These are phyloP conservation scores for Mrakia hoshinonis DNA, from an alignment of 768 basidiomycete species.

Conservation along the genomic window DNA sequence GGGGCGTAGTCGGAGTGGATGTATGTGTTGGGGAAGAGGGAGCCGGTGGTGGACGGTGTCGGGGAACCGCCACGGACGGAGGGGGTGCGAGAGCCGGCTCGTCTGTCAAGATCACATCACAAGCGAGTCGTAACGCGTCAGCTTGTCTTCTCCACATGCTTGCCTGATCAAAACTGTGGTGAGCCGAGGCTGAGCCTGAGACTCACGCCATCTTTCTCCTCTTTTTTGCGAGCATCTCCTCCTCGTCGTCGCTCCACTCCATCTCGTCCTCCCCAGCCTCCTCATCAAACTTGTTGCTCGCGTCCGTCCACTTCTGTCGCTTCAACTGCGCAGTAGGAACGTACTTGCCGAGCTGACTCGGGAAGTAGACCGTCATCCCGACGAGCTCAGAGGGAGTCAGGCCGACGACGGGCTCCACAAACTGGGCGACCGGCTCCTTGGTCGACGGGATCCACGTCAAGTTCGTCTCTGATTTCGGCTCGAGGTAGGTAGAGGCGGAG, in stretches of 20 bases:
- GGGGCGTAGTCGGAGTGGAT: conserved; percentile 19
- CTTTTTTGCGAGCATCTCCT: conserved; percentile 24
- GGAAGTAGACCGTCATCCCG: conserved; percentile 21
- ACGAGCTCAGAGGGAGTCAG: conserved; percentile 12
- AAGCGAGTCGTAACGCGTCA: too few species aligned
- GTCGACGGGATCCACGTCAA: neutral
- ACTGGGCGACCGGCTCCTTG: conserved; percentile 1
- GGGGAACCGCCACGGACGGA: conserved; percentile 20
- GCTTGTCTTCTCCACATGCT: neutral
- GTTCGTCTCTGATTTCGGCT: neutral
- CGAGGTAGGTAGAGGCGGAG: neutral
- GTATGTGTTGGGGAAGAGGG: neutral
- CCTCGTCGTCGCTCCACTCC: conserved; percentile 28
- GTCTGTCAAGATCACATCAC: neutral
- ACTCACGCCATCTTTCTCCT: conserved; percentile 20
- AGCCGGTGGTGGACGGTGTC: conserved; percentile 1
- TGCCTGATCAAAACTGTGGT: neutral
- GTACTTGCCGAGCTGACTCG: neutral
- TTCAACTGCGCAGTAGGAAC: conserved; percentile 24
- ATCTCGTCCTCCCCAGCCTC: conserved; percentile 27
- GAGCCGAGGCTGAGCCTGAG: neutral
- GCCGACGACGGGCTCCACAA: neutral
- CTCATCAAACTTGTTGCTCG: conserved; percentile 27
- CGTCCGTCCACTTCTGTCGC: conserved; percentile 26
- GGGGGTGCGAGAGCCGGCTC: neutral